Evolutionary conservation across 106 monocot species (phyloP).

Genomic region (Xerophyta viscosa): DNA sequence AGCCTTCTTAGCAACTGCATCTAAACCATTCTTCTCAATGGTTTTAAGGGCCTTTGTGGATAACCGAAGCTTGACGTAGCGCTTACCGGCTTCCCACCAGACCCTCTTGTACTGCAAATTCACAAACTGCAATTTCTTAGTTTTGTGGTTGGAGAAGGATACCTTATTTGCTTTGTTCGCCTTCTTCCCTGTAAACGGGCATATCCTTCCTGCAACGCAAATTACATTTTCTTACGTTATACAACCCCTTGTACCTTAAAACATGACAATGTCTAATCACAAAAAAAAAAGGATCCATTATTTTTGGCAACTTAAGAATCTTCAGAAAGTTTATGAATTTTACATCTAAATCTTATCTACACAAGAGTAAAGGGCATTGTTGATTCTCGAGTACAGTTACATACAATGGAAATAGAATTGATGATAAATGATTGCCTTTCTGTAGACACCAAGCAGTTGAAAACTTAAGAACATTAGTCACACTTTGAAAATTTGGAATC

Average conservation of each 20-base stretch:
- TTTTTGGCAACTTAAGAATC: too few relatives aligned
- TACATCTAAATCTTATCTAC: too few relatives aligned
- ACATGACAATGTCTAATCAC: neutral
- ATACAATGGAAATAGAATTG: too few relatives aligned
- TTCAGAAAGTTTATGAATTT: too few relatives aligned
- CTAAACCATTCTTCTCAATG: constrained; percentile 95
- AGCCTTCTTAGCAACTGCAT: constrained; percentile 89
- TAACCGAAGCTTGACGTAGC: constrained; percentile 74
- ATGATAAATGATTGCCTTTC: too few relatives aligned
- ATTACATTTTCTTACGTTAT: neutral
- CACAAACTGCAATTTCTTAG: constrained; percentile 82
- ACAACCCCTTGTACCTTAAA: neutral
- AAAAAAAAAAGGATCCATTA: constrained; percentile 1
- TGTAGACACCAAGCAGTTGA: too few relatives aligned
- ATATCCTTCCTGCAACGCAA: constrained; percentile 44
- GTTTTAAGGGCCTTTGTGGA: constrained; percentile 87
- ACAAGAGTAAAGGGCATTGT: too few relatives aligned
- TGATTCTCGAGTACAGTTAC: too few relatives aligned
- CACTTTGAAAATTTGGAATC: too few relatives aligned
- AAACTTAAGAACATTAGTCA: too few relatives aligned
- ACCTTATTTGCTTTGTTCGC: constrained; percentile 87
- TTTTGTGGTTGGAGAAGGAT: constrained; percentile 89
- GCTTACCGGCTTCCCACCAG: constrained; percentile 95
- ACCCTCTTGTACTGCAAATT: constrained; percentile 94
- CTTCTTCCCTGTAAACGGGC: constrained; percentile 92